Conservation (phyloP, 108 stramenopile genomes). For the Licmophora abbreviata region DNA sequence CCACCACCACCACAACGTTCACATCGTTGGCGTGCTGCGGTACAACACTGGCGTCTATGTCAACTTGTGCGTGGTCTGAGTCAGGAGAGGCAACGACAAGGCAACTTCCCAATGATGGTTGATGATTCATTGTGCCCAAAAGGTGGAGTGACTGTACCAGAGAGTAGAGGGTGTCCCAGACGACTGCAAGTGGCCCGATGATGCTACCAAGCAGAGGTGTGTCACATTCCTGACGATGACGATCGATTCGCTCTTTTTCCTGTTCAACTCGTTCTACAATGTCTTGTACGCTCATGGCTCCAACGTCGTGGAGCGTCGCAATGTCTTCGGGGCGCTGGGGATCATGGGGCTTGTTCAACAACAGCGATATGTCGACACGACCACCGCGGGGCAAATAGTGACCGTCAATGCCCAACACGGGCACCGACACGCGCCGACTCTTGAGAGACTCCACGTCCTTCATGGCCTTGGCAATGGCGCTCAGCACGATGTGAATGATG, state of each 20-base stretch:
- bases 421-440: slow-evolving; percentile 6
- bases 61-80: slow-evolving; percentile 11
- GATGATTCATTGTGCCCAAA: background rate
- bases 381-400: slow-evolving; percentile 4
- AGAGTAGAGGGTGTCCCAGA: no score
- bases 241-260: no score
- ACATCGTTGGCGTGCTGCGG: background rate
- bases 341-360: background rate
- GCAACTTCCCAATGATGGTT: slow-evolving; percentile 7
- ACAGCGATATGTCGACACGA: slow-evolving; percentile 8
- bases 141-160: no score
- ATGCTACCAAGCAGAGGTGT: no score
- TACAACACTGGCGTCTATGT: background rate
- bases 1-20: slow-evolving; percentile 6
- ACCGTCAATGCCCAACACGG: slow-evolving; percentile 18
- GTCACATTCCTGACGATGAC: no score
- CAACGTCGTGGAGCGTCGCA: slow-evolving; percentile 3
- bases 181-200: no score
- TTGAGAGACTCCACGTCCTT: slow-evolving; percentile 3
- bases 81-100: slow-evolving; percentile 20
- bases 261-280: no score
- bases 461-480: slow-evolving; percentile 29
- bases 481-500: slow-evolving; percentile 33
- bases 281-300: slow-evolving; percentile 2
- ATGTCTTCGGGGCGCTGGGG: background rate